Base-by-base conservation (phyloP, 1,284 basidiomycete species). In the Macrocystidia cucumis region DNA sequence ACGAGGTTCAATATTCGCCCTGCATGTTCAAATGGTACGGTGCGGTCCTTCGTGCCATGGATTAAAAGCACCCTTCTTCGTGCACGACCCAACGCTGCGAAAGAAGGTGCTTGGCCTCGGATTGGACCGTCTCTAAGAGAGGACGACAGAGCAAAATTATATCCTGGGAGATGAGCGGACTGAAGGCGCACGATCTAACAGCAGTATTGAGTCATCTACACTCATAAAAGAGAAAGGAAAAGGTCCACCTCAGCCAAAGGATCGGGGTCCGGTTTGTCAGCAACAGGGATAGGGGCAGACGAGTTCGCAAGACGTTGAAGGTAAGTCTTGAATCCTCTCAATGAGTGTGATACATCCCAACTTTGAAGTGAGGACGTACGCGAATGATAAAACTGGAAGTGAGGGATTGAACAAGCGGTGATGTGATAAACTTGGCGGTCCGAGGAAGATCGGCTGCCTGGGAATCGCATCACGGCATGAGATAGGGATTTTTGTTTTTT, bases 51-150 rank as follows among this genome's bases (percentile, higher is more conserved):
- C 7, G 78, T 84, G 9, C 83, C 84, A 59, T 83, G 82, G 20
- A 86, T 63, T 13, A 82, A 53, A 18, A 85, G 58, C 9, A 84
- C 67, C 12, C 65, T 52, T 26, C 66, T 63, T n/a, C 57, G 56
- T 3, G 57, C 56, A 44, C 69, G 69, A 1, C 66, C 71, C 4
- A 71, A 57, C 1, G 65, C 60, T 13, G 62, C 51, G 47, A 79
- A 83, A 4, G 74, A 62, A 2, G 64, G 48, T 16, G 49, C 57
- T 40, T 74, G 67, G 3, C 78, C 79, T 23, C 77, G 69, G 17
- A 85, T 57, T 7, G 82, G 83, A 1, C 83, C 82, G 29, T 80
- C 69, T n/a, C 81, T 69, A 8, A 88, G 59, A 1, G 78, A 84
- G 5, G 81, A 83, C 0, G 81, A 81, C 9, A 88, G 55, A 0